Percentiles rank a stretch among this genome's conserved stretches.
These are phyloP conservation scores for Vanilla planifolia DNA, from an alignment of 106 monocot species.

Conservation along the genomic window DNA sequence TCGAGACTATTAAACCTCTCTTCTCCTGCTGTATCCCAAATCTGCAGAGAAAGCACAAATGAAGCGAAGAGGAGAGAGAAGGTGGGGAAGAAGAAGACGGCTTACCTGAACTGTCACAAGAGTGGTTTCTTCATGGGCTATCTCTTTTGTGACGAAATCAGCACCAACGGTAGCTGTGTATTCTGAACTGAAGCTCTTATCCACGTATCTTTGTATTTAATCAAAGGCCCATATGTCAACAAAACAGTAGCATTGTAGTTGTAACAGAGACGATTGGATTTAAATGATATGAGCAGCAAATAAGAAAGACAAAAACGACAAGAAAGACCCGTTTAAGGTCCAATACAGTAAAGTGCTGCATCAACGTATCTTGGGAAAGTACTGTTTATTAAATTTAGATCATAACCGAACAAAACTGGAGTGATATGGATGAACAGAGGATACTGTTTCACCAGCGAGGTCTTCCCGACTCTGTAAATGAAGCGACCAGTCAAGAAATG, in stretches of 20 bases:
- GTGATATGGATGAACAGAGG: too few species aligned
- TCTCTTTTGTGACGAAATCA: slow-evolving; percentile 80
- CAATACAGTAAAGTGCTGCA: too few species aligned
- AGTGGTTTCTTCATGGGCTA: slow-evolving; percentile 55
- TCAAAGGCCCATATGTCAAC: neutral
- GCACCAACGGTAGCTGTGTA: slow-evolving; percentile 85
- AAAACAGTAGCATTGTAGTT: too few species aligned
- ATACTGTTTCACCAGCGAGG: slow-evolving; percentile 97
- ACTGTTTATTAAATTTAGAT: too few species aligned
- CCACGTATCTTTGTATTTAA: slow-evolving; percentile 68
- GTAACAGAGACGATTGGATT: too few species aligned
- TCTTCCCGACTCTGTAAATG: slow-evolving; percentile 78
- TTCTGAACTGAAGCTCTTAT: slow-evolving; percentile 75
- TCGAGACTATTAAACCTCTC: slow-evolving; percentile 92
- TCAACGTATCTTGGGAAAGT: too few species aligned
- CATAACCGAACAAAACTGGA: too few species aligned
- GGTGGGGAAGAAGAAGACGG: neutral
- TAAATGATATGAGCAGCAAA: too few species aligned
- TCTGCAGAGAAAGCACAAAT: slow-evolving; percentile 29
- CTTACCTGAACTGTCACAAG: slow-evolving; percentile 76
- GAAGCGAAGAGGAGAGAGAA: neutral
- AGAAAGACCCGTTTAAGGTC: too few species aligned
- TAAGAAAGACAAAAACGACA: too few species aligned
- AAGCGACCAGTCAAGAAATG: neutral
- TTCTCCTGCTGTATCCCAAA: slow-evolving; percentile 94